phyloP scores from a whole-genome alignment of 768 basidiomycete genomes.

The Collybia sordida region DNA sequence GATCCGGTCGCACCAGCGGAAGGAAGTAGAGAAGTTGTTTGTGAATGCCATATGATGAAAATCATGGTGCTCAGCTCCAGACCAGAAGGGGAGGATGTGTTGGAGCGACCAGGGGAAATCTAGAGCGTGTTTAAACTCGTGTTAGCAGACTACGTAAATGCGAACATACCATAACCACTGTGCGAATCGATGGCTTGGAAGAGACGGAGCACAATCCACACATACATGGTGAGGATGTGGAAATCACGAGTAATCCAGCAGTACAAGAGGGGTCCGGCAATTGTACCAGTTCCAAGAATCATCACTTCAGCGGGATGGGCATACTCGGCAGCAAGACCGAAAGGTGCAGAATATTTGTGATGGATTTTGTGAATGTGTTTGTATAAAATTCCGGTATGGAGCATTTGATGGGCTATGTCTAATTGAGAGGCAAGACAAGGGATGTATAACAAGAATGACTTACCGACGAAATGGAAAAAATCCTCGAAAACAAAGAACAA shows the following conservation, averaged over 20 bases:
- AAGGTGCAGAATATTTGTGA: constrained; percentile 96
- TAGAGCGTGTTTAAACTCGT: constrained; percentile 20
- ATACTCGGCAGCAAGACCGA: constrained; percentile 96
- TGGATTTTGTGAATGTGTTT: constrained; percentile 96
- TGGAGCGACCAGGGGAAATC: constrained; percentile 99
- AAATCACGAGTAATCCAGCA: constrained; percentile 72
- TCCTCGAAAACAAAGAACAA: constrained; percentile 97
- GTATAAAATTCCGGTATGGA: constrained; percentile 84
- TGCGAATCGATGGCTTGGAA: constrained; percentile 99
- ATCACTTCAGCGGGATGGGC: constrained; percentile 97
- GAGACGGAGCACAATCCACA: constrained; percentile 91
- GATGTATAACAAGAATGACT: constrained; percentile 16
- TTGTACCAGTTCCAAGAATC: constrained; percentile 90
- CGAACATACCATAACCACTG: constrained; percentile 81
- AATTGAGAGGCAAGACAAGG: not conserved
- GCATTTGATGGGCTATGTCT: constrained; percentile 74
- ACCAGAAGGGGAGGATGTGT: constrained; percentile 93
- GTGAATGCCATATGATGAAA: constrained; percentile 98
- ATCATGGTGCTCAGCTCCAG: constrained; percentile 96
- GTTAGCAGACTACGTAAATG: not conserved
- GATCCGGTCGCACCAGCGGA: constrained; percentile 90
- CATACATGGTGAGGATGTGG: constrained; percentile 90
- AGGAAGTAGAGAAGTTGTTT: constrained; percentile 92
- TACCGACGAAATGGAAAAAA: constrained; percentile 88
- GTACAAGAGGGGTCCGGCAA: constrained; percentile 85